A percentile compares a stretch with the other conserved stretches of the same genome.
These are phyloP conservation scores for Heritiera littoralis DNA, from an alignment of 345 rosid genomes.

Conservation along the genomic window DNA sequence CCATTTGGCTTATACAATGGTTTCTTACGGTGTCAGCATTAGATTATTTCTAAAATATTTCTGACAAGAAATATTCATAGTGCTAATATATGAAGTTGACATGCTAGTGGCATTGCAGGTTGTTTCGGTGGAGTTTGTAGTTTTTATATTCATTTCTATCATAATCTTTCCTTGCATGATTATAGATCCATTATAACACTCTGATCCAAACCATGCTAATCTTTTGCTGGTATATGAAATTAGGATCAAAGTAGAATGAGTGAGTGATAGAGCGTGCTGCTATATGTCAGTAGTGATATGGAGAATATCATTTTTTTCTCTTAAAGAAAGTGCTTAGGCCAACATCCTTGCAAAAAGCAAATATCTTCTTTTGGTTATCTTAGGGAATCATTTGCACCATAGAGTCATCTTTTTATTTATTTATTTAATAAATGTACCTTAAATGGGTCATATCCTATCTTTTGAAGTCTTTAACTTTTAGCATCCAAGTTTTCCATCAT, in stretches of 20 bases:
- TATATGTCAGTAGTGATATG: neutral
- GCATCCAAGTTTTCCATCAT: too few relatives aligned
- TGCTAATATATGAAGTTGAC: too few relatives aligned
- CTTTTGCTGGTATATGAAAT: neutral
- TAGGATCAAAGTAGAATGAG: neutral
- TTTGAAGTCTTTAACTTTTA: too few relatives aligned
- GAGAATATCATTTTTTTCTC: neutral
- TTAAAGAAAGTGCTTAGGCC: neutral
- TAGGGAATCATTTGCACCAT: neutral
- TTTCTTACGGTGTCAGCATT: neutral
- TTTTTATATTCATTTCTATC: neutral
- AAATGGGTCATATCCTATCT: too few relatives aligned
- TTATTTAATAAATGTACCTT: too few relatives aligned
- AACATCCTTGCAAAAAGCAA: neutral
- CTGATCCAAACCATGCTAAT: neutral
- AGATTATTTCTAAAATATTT: neutral
- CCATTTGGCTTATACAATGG: neutral
- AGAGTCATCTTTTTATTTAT: neutral
- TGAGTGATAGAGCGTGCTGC: neutral
- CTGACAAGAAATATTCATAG: neutral
- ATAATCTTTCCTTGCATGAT: neutral
- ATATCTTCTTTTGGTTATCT: neutral
- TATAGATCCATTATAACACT: neutral
- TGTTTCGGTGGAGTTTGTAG: neutral
- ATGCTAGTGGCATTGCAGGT: neutral